These are phyloP conservation scores for Aspergillus brunneoviolaceus DNA, from an alignment of 2,329 filamentous ascomycete genomes.

Conservation along the genomic window DNA sequence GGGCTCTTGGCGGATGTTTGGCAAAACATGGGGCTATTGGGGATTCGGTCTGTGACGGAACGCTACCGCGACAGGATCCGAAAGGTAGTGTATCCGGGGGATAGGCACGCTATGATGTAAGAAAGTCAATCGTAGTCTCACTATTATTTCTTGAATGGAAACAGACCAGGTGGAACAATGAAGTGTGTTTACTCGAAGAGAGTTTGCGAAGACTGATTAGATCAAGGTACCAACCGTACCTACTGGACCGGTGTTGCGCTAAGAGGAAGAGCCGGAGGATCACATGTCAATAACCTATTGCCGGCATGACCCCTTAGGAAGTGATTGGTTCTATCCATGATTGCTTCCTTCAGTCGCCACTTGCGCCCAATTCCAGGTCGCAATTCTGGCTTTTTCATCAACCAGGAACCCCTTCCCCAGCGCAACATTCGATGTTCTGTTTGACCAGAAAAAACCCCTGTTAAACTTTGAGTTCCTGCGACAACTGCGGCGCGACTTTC, in stretches of 20 bases:
- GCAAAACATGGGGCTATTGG: conserved; percentile 56
- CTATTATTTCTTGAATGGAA: background rate
- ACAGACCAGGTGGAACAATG: no score
- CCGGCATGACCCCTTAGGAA: background rate
- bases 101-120: conserved; percentile 36
- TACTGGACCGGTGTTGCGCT: background rate
- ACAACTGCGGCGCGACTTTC: background rate
- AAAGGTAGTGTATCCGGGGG: conserved; percentile 37
- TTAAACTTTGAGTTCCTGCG: background rate
- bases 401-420: background rate
- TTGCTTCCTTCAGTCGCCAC: background rate
- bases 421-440: background rate
- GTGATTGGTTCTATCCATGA: background rate
- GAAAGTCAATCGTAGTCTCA: background rate
- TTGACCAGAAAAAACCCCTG: background rate
- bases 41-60: conserved; percentile 44
- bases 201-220: conserved; percentile 4
- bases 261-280: conserved; percentile 8
- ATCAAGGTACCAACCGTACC: background rate
- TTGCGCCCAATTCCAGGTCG: background rate
- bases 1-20: conserved; percentile 56
- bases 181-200: background rate
- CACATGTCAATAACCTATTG: conserved; percentile 15
- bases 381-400: background rate
- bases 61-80: conserved; percentile 35